Evolutionary conservation across 2,329 filamentous ascomycete genomes (phyloP), one percentile per base, ranked within the genome.

Genomic region (Colletotrichum sp.): DNA sequence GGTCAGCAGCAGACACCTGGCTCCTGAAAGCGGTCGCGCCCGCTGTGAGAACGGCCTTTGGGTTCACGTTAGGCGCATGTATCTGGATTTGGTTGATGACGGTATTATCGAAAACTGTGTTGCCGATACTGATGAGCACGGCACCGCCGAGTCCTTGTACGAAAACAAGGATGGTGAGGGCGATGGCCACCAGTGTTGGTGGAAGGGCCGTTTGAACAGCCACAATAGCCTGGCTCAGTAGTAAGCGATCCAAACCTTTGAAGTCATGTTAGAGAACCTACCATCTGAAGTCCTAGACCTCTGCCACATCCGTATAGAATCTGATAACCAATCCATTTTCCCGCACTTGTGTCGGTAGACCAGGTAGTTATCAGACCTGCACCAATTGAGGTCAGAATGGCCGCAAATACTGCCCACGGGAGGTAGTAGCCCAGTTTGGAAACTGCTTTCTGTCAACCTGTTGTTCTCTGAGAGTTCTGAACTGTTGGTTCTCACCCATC

Each of bases 281-380:
- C 57, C 77, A 89, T 83, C 79, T 91, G 88, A 34, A 88, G 81
- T 13, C 81, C 85, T 5, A 85, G 78, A 7, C 89, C 90, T 8
- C 88, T 88, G 4, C 69, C 69, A 12, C 88, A 77, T 4, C 89
- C 90, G 6, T 82, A 80, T 1, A 90, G 78, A 24, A 90, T 80
- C 80, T 90, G 88, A 77, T 87, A 90, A 8, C 87, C 88, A 36
- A 90, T 86, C 86, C 87, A 89, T 36, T 82, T 79, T 7, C 81
- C 84, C 1, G 80, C 75, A 2, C 79, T 52, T 5, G 83, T 84
- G 34, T 79, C 77, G 13, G 83, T 76, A 10, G 82, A 80, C 6
- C 88, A 80, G 1, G 84, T 85, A 52, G 85, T 85, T 9, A 88
- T 78, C 28, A 87, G 75, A 2, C 86, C 86, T 16, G 81, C 78